Evolutionary conservation across 345 rosid genomes (phyloP).

Genomic region (Salix dunnii): DNA sequence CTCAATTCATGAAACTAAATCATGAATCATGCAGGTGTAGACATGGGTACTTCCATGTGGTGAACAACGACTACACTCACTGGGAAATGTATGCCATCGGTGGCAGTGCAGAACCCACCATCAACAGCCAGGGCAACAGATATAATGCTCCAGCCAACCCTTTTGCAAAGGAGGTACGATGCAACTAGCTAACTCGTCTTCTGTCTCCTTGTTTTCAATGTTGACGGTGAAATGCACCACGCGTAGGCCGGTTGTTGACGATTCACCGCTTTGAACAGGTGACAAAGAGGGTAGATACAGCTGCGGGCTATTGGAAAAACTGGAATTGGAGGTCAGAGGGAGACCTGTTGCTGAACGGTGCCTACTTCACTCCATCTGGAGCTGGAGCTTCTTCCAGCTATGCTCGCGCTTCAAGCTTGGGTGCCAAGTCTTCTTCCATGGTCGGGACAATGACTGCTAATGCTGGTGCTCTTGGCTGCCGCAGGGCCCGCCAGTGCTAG

Average conservation of each 20-base stretch:
- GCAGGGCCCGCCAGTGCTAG: constrained; percentile 53
- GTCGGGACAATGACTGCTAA: constrained; percentile 67
- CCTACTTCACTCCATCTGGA: constrained; percentile 84
- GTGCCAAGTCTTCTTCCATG: constrained; percentile 83
- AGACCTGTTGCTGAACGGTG: constrained; percentile 79
- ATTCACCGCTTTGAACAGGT: constrained; percentile 45
- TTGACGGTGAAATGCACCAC: background rate
- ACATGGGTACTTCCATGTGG: constrained; percentile 94
- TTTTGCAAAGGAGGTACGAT: constrained; percentile 76
- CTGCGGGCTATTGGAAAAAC: constrained; percentile 44
- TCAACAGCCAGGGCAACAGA: constrained; percentile 95
- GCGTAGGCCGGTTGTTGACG: background rate
- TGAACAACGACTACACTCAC: constrained; percentile 94
- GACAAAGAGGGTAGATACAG: constrained; percentile 82
- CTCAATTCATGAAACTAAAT: constrained; percentile 2
- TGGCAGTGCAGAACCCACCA: constrained; percentile 89
- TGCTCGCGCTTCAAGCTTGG: constrained; percentile 86
- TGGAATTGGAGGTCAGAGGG: constrained; percentile 98
- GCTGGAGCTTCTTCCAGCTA: constrained; percentile 78
- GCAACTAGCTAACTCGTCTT: background rate
- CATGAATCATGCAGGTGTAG: constrained; percentile 60
- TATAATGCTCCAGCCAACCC: constrained; percentile 71
- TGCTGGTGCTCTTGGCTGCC: constrained; percentile 75
- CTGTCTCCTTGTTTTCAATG: constrained; percentile 10
- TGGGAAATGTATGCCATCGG: constrained; percentile 99